phyloP scores from a whole-genome alignment of 2,329 filamentous ascomycete species.

The Curvularia verruculosa region DNA sequence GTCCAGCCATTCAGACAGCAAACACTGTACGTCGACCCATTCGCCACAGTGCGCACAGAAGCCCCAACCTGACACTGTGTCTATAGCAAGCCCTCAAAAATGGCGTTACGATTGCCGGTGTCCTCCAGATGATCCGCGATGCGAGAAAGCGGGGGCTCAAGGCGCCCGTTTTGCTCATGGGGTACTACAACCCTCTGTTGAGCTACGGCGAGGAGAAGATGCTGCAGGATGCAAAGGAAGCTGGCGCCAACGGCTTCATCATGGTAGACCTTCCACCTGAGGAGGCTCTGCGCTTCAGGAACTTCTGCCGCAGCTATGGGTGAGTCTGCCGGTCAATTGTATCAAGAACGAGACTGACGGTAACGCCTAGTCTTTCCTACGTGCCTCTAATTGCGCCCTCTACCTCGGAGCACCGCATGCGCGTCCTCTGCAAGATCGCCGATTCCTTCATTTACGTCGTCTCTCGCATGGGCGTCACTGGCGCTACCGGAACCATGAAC shows the following conservation, averaged over 20 bases:
- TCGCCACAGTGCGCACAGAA: conserved; percentile 20
- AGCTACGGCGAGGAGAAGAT: conserved; percentile 93
- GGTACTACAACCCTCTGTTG: conserved; percentile 96
- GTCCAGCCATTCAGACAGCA: conserved; percentile 92
- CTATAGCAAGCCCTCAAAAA: conserved; percentile 75
- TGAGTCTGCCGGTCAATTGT: conserved; percentile 50
- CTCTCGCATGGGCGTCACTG: conserved; percentile 95
- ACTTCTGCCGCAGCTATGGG: conserved; percentile 78
- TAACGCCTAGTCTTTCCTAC: conserved; percentile 73
- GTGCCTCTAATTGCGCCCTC: conserved; percentile 95
- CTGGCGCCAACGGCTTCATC: conserved; percentile 94
- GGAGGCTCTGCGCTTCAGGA: conserved; percentile 90
- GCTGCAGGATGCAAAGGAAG: conserved; percentile 79
- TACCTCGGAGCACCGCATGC: conserved; percentile 92
- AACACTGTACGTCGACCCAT: conserved; percentile 70
- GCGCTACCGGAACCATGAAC: conserved; percentile 83
- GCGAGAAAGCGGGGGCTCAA: conserved; percentile 78
- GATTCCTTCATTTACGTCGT: conserved; percentile 99
- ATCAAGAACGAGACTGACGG: conserved; percentile 22
- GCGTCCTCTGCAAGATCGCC: conserved; percentile 91
- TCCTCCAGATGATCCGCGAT: conserved; percentile 81
- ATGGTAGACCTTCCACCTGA: conserved; percentile 94
- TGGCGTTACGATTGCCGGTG: conserved; percentile 80
- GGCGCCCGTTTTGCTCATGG: conserved; percentile 91
- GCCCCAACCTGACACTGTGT: conserved; percentile 20